A percentile compares a stretch with the other conserved stretches of the same genome.
Conservation (phyloP, 305 asterid genomes). For the Nicotiana rustica region DNA sequence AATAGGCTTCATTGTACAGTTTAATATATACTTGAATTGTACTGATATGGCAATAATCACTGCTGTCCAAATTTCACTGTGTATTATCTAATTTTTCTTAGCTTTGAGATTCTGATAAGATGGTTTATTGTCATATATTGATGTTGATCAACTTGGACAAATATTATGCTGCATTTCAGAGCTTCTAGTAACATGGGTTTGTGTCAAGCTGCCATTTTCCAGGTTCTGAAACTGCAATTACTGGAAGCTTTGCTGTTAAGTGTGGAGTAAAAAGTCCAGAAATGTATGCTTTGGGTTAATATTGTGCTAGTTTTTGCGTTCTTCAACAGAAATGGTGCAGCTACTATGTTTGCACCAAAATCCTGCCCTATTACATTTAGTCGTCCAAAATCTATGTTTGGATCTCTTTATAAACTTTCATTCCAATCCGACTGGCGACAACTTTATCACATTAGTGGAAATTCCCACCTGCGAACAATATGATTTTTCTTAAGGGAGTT, state of each 20-base stretch:
- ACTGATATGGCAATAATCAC: constrained; percentile 25
- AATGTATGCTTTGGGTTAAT: background rate
- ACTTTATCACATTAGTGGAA: no score
- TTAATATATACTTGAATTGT: background rate
- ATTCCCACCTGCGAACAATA: no score
- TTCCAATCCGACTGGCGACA: no score
- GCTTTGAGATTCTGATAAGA: background rate
- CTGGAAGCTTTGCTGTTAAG: background rate
- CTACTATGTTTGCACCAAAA: no score
- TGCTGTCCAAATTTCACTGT: constrained; percentile 5
- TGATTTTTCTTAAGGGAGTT: background rate
- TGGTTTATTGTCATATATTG: background rate
- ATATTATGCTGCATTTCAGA: background rate
- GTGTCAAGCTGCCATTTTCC: background rate
- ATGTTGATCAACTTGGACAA: background rate
- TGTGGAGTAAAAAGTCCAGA: background rate
- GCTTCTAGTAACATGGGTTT: background rate
- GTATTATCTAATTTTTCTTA: background rate
- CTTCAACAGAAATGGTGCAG: background rate
- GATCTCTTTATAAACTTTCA: no score
- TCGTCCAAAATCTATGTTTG: no score
- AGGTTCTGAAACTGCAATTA: background rate
- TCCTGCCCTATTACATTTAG: no score
- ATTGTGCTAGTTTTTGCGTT: background rate
- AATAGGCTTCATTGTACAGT: constrained; percentile 23